phyloP scores from a whole-genome alignment of 2,329 filamentous ascomycete genomes.

The Calonectria honghensis region DNA sequence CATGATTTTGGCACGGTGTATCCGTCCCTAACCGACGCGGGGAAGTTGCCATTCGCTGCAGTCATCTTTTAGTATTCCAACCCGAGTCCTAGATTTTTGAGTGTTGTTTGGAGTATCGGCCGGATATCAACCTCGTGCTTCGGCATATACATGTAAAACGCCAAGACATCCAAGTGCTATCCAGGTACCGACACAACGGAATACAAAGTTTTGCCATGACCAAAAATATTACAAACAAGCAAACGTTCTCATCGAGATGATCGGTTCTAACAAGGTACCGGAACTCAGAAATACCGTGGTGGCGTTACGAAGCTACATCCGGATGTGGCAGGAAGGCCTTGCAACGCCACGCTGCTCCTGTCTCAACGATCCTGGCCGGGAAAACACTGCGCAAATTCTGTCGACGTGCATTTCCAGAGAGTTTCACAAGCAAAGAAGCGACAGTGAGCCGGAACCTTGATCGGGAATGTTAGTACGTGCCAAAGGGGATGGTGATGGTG shows the following conservation, averaged over 20 bases:
- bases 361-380: not conserved
- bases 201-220: not conserved
- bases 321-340: not conserved
- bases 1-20: not conserved
- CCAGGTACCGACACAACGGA: not conserved
- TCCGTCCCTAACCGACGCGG: conserved; percentile 20
- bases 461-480: not conserved
- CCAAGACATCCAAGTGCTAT: not conserved
- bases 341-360: conserved; percentile 14
- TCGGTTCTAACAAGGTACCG: not conserved
- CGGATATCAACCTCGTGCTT: not conserved
- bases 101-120: not conserved
- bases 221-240: not conserved
- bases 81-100: no score
- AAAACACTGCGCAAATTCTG: no score
- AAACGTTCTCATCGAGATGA: no score
- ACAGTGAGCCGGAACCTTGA: not conserved
- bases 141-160: not conserved
- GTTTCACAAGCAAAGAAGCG: not conserved
- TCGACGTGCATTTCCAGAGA: not conserved
- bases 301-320: conserved; percentile 1
- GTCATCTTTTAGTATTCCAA: conserved; percentile 30
- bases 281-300: conserved; percentile 5
- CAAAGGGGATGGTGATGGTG: no score
- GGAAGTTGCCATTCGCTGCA: conserved; percentile 24